A percentile compares a stretch with the other conserved stretches of the same genome.
Conservation (phyloP, 2,329 filamentous ascomycete genomes). For the Beauveria rudraprayagi region DNA sequence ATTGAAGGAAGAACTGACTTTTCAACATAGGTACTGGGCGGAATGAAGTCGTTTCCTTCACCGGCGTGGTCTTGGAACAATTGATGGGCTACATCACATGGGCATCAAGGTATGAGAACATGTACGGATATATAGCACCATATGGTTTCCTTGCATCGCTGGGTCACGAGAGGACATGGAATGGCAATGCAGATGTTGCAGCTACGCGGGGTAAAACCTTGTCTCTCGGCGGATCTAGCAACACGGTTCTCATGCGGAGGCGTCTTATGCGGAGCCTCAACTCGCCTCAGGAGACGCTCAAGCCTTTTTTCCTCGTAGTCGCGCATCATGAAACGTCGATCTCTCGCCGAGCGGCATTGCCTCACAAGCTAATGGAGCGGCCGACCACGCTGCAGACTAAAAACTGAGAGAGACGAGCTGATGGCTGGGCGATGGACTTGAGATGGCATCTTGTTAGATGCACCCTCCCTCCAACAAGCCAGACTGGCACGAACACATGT, state of each 20-base stretch:
- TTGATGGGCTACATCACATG: no score
- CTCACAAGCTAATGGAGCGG: not conserved
- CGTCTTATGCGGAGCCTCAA: not conserved
- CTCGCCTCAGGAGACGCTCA: not conserved
- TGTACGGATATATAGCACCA: no score
- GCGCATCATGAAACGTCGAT: not conserved
- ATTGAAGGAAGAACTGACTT: not conserved
- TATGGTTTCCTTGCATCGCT: no score
- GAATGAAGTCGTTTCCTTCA: no score
- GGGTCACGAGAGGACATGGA: no score
- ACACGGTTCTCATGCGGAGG: not conserved
- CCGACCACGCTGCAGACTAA: not conserved
- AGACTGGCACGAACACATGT: not conserved
- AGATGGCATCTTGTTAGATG: not conserved
- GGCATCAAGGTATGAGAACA: no score
- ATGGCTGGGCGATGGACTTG: not conserved
- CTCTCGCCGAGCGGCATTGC: not conserved
- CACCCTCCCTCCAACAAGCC: constrained; percentile 1
- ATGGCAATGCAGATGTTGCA: not conserved
- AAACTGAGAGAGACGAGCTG: not conserved
- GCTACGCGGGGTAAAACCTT: constrained; percentile 1
- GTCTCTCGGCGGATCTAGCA: not conserved
- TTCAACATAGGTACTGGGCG: no score
- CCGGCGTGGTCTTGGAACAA: no score
- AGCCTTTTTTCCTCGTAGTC: not conserved